Conservation (phyloP, 2,329 filamentous ascomycete species). For the Clonostachys chloroleuca region DNA sequence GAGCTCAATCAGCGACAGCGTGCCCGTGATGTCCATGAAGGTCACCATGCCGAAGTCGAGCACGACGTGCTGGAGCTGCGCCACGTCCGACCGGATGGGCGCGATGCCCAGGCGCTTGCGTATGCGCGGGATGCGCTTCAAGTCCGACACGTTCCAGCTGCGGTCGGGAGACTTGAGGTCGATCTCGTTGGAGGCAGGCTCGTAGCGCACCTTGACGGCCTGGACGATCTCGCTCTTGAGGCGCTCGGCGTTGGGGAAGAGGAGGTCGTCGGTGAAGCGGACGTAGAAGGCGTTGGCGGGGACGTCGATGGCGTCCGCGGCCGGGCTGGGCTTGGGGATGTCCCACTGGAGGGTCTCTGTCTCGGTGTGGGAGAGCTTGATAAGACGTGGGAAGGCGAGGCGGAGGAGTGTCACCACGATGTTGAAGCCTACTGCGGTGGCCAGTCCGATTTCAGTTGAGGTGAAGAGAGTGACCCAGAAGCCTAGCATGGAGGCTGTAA, state of each 20-base stretch:
- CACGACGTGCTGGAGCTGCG: constrained; percentile 40
- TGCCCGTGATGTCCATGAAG: constrained; percentile 48
- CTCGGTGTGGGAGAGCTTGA: constrained; percentile 18
- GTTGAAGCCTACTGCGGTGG: constrained; percentile 56
- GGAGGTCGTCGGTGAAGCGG: constrained; percentile 49
- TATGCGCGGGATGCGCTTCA: constrained; percentile 39
- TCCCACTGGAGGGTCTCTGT: constrained; percentile 19
- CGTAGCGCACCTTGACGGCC: constrained; percentile 31
- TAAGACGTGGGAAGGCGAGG: constrained; percentile 46
- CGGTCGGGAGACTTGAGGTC: constrained; percentile 32
- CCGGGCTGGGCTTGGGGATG: constrained; percentile 8
- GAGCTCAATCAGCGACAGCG: constrained; percentile 42
- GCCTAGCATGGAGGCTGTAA: constrained; percentile 57
- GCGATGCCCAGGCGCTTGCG: constrained; percentile 29
- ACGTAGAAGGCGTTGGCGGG: constrained; percentile 50
- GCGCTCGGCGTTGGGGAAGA: constrained; percentile 57
- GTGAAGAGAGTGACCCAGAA: constrained; percentile 62
- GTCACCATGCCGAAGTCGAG: constrained; percentile 47
- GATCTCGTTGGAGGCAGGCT: constrained; percentile 33
- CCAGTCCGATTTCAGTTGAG: constrained; percentile 56
- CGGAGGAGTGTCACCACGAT: constrained; percentile 56
- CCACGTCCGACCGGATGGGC: constrained; percentile 19
- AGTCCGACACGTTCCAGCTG: constrained; percentile 49
- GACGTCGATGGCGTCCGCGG: constrained; percentile 15
- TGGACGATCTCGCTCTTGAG: constrained; percentile 45